A percentile compares a stretch with the other conserved stretches of the same genome.
Evolutionary conservation across 441 rosid species (phyloP).

Genomic region (Dalechampia spathulata): DNA sequence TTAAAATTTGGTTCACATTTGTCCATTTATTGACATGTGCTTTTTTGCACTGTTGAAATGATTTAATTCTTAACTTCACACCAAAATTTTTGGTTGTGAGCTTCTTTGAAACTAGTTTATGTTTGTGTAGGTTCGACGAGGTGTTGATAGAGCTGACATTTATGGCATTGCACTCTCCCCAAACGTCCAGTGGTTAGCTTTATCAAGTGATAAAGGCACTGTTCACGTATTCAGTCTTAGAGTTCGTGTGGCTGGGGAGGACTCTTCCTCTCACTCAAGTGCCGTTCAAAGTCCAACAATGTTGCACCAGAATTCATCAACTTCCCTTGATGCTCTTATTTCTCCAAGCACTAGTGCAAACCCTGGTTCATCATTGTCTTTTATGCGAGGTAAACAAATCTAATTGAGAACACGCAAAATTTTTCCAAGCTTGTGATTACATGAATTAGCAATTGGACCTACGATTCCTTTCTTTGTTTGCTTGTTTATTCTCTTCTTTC

Average conservation of each 20-base stretch:
- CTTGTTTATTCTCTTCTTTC: too few species aligned
- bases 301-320: conserved; percentile 54
- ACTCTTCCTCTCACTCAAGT: conserved; percentile 31
- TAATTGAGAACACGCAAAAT: not conserved
- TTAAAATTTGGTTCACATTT: not conserved
- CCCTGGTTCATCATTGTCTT: conserved; percentile 76
- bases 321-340: conserved; percentile 56
- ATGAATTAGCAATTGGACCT: too few species aligned
- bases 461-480: too few species aligned
- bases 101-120: not conserved
- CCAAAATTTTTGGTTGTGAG: not conserved
- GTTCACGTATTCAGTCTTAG: conserved; percentile 81
- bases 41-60: not conserved
- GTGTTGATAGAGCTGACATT: conserved; percentile 83
- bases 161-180: conserved; percentile 69
- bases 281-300: conserved; percentile 35
- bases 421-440: too few species aligned
- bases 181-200: conserved; percentile 80
- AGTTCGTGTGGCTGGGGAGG: conserved; percentile 73
- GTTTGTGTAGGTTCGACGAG: conserved; percentile 66
- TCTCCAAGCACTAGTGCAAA: conserved; percentile 66
- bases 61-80: not conserved
- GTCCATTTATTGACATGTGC: not conserved
- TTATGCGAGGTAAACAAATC: conserved; percentile 65
- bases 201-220: conserved; percentile 85